Base-by-base conservation (phyloP, 805 yeast genomes). In the Pichia gijzeniarum region DNA sequence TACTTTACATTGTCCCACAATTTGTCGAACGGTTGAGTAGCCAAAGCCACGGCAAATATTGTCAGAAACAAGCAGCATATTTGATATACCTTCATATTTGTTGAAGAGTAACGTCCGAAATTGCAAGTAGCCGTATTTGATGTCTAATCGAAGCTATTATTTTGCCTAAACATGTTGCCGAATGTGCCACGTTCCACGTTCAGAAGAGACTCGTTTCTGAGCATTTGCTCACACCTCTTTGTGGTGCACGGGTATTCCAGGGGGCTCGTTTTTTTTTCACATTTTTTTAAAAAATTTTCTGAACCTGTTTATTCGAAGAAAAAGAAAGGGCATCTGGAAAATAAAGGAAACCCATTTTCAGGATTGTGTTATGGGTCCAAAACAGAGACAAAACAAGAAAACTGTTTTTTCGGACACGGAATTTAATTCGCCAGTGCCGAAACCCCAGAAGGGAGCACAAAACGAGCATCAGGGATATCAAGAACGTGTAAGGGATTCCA, bases 1-100 rank as follows among this genome's bases (percentile, higher is more conserved):
- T 76, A 72, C 27, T 77, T 72, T 28, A 65, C 57, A 62, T 87
- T 88, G 56, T 74, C 80, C 80, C 84, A 79, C 28, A 38, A 38
- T 21, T 49, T 49, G n/a, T 41, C 47, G 38, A 52, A 51, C 10
- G 58, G 57, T 13, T 28, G 22, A 8, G 34, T 7, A 25, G 44
- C 50, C 20, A 35, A 35, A 9, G 34, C 41, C 13, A 33, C 18
- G 10, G 40, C 8, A 6, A 38, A 19, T 14, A 44, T 28, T 12
- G 39, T 13, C 14, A 19, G 18, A 2, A 39, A 8, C 3, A 19
- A 20, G 27, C 30, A 18, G 5, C 28, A 18, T 10, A 39, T 9
- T 8, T 39, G 41, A 12, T n/a, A 3, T 3, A 39, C 5, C 25
- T 19, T 39, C 41, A 39, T 39, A 9, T 27, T 6, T 28, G 17